Percentiles rank a stretch among this genome's conserved stretches.
phyloP scores from a whole-genome alignment of 371 early-diverging fungal genomes.

The Zychaea mexicana region DNA sequence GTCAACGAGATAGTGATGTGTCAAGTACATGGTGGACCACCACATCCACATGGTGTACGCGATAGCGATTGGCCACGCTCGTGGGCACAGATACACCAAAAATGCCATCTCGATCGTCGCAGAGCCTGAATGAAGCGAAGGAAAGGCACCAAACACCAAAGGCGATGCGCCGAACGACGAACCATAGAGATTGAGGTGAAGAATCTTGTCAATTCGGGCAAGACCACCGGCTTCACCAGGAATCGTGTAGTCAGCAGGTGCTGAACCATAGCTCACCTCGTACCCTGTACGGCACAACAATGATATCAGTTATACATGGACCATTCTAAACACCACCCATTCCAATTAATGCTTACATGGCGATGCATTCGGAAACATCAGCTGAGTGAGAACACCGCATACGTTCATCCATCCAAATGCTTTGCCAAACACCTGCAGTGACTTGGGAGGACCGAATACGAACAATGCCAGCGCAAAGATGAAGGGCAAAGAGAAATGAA shows the following conservation, averaged over 20 bases:
- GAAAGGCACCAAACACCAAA: slow-evolving; percentile 78
- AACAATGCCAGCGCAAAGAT: slow-evolving; percentile 51
- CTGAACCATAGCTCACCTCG: slow-evolving; percentile 58
- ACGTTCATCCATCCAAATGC: slow-evolving; percentile 75
- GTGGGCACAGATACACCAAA: slow-evolving; percentile 53
- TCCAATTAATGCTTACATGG: slow-evolving; percentile 64
- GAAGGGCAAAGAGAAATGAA: slow-evolving; percentile 70
- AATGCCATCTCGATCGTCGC: slow-evolving; percentile 71
- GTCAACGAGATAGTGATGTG: slow-evolving; percentile 78
- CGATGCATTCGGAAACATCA: slow-evolving; percentile 72
- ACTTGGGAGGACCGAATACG: slow-evolving; percentile 57
- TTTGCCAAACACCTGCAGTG: slow-evolving; percentile 55
- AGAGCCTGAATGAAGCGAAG: slow-evolving; percentile 76
- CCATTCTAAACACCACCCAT: background rate
- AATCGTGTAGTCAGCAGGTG: slow-evolving; percentile 70
- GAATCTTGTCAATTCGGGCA: slow-evolving; percentile 68
- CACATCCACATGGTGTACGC: slow-evolving; percentile 75
- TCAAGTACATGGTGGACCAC: slow-evolving; percentile 80
- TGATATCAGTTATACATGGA: background rate
- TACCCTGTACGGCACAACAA: slow-evolving; percentile 53
- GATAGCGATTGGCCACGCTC: slow-evolving; percentile 49
- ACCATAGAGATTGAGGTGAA: slow-evolving; percentile 67
- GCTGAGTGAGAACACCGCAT: slow-evolving; percentile 72
- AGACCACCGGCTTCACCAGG: slow-evolving; percentile 77
- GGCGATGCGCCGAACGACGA: slow-evolving; percentile 72